Evolutionary conservation across 2,329 filamentous ascomycete genomes (phyloP).

Genomic region (Diplodia intermedia): DNA sequence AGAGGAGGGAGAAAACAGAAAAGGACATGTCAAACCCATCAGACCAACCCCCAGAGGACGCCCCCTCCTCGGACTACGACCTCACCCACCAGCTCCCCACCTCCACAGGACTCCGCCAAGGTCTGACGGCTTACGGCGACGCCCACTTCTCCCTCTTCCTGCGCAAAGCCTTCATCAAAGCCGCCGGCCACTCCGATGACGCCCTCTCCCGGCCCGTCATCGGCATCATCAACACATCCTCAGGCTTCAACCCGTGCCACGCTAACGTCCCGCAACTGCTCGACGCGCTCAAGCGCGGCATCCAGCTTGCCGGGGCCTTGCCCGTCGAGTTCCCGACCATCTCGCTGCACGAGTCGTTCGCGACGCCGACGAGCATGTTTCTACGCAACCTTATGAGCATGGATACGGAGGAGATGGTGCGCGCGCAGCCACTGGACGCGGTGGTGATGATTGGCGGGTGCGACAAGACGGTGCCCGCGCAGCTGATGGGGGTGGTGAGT

Average conservation of each 20-base stretch:
- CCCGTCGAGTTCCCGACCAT: slow-evolving; percentile 78
- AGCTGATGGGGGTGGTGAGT: slow-evolving; percentile 77
- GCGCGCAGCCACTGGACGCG: slow-evolving; percentile 73
- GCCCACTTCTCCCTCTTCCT: slow-evolving; percentile 77
- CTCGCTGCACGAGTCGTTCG: slow-evolving; percentile 72
- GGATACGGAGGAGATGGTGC: slow-evolving; percentile 81
- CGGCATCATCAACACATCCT: slow-evolving; percentile 77
- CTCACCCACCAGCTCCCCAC: slow-evolving; percentile 61
- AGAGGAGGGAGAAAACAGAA: background rate
- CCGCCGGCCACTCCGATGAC: slow-evolving; percentile 75
- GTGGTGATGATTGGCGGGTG: slow-evolving; percentile 73
- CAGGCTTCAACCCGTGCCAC: slow-evolving; percentile 76
- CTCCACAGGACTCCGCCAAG: slow-evolving; percentile 65
- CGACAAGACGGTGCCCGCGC: slow-evolving; percentile 76
- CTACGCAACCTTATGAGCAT: slow-evolving; percentile 77
- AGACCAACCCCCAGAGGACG: background rate
- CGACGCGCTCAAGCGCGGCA: slow-evolving; percentile 72
- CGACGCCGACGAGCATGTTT: slow-evolving; percentile 76
- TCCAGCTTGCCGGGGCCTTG: slow-evolving; percentile 70
- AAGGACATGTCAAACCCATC: slow-evolving; percentile 3
- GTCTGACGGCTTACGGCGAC: slow-evolving; percentile 73
- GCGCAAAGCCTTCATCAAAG: slow-evolving; percentile 79
- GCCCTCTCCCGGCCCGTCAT: slow-evolving; percentile 73
- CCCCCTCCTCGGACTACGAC: slow-evolving; percentile 61
- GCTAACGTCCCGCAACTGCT: slow-evolving; percentile 74